Evolutionary conservation across 768 basidiomycete genomes (phyloP).

Genomic region (Trametes sanguinea): DNA sequence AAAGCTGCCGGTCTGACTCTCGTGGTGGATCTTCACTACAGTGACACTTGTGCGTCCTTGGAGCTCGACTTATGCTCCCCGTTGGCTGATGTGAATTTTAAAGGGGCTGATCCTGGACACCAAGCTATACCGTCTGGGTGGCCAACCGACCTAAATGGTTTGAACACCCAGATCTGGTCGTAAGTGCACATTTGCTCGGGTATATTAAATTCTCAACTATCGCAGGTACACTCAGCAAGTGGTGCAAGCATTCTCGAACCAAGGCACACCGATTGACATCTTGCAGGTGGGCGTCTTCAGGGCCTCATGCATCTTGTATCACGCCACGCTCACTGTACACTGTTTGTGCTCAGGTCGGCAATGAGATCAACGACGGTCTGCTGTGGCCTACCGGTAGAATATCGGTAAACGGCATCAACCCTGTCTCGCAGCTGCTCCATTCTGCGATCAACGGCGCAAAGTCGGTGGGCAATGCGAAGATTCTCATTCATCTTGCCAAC

Average conservation of each 20-base stretch:
- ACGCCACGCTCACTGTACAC: no score
- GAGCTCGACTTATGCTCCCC: neutral
- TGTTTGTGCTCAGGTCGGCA: slow-evolving; percentile 47
- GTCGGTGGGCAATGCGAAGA: slow-evolving; percentile 47
- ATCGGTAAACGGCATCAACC: slow-evolving; percentile 51
- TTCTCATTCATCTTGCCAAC: slow-evolving; percentile 62
- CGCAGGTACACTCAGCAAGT: slow-evolving; percentile 55
- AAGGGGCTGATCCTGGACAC: slow-evolving; percentile 67
- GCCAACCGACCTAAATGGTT: slow-evolving; percentile 48
- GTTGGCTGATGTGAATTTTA: neutral
- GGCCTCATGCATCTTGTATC: neutral
- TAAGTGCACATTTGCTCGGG: slow-evolving; percentile 27
- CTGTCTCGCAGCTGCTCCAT: slow-evolving; percentile 59
- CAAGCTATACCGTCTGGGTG: slow-evolving; percentile 60
- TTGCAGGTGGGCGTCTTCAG: slow-evolving; percentile 41
- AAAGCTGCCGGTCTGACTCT: slow-evolving; percentile 58
- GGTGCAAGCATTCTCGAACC: slow-evolving; percentile 51
- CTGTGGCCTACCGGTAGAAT: slow-evolving; percentile 62
- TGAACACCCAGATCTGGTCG: slow-evolving; percentile 62
- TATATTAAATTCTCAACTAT: neutral
- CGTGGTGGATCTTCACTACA: slow-evolving; percentile 60
- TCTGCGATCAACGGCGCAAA: slow-evolving; percentile 59
- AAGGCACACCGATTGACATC: slow-evolving; percentile 56
- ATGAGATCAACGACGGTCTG: slow-evolving; percentile 67
- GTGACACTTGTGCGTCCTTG: slow-evolving; percentile 54